Evolutionary conservation across 495 filamentous ascomycete species (phyloP).

Genomic region (Melanomma pulvis-pyrius): DNA sequence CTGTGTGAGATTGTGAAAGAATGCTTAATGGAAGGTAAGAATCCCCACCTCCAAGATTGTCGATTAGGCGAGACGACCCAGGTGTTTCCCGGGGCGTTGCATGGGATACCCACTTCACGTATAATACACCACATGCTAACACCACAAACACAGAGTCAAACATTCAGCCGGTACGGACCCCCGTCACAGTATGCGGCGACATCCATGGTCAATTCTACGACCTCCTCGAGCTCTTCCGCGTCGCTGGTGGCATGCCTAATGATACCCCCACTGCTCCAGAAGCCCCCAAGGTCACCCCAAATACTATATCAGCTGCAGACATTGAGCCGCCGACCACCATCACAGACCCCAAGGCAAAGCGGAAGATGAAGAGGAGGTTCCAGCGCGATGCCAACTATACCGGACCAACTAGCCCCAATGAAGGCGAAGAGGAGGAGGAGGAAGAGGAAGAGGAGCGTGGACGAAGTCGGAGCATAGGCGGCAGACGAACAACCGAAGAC

Average conservation of each 20-base stretch:
- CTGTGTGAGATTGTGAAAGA: constrained; percentile 99
- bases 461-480: constrained; percentile 42
- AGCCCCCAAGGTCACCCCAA: constrained; percentile 28
- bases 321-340: constrained; percentile 86
- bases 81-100: background rate
- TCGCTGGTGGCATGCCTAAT: constrained; percentile 92
- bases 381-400: constrained; percentile 47
- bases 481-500: constrained; percentile 40
- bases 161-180: constrained; percentile 92
- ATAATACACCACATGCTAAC: background rate
- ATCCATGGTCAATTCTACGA: constrained; percentile 99
- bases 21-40: constrained; percentile 90
- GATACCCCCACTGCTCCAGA: constrained; percentile 62
- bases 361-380: constrained; percentile 66
- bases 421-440: constrained; percentile 54
- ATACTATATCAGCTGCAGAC: constrained; percentile 78
- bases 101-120: background rate
- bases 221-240: constrained; percentile 91
- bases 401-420: constrained; percentile 44
- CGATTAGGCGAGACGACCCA: background rate
- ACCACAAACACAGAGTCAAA: constrained; percentile 77
- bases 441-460: constrained; percentile 53
- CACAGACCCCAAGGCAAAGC: constrained; percentile 78
- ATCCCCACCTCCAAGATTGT: background rate
- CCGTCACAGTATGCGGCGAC: constrained; percentile 97